Conservation (phyloP, 2,329 filamentous ascomycete species). For the Polychaeton citri region DNA sequence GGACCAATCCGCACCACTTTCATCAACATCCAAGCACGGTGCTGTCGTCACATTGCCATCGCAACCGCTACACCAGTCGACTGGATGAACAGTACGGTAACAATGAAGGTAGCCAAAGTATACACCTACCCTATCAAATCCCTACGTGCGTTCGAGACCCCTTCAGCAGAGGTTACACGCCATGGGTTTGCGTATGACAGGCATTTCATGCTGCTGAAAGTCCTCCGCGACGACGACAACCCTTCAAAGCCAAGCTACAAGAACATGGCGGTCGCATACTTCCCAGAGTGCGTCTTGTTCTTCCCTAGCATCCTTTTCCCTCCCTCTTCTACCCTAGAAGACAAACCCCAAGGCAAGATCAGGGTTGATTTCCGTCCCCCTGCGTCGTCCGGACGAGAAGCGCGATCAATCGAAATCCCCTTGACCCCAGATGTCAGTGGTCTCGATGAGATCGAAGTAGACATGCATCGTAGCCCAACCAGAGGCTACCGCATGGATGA, state of each 20-base stretch:
- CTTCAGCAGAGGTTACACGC: slow-evolving; percentile 26
- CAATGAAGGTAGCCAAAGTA: slow-evolving; percentile 23
- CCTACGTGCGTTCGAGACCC: slow-evolving; percentile 25
- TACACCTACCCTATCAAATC: slow-evolving; percentile 37
- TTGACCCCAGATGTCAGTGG: slow-evolving; percentile 24
- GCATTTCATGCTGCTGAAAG: slow-evolving; percentile 29
- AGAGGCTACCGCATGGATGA: slow-evolving; percentile 30
- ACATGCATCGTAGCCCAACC: slow-evolving; percentile 31
- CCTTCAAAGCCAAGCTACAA: slow-evolving; percentile 13
- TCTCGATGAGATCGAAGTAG: slow-evolving; percentile 25
- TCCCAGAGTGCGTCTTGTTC: slow-evolving; percentile 29
- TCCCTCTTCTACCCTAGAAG: background rate
- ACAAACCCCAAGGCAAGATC: slow-evolving; percentile 20
- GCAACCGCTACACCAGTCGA: too few species aligned
- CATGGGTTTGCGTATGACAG: slow-evolving; percentile 34
- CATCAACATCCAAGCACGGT: too few species aligned
- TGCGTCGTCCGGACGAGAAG: slow-evolving; percentile 7
- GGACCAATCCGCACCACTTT: too few species aligned
- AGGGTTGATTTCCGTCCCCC: slow-evolving; percentile 27
- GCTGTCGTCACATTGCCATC: too few species aligned
- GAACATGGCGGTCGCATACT: slow-evolving; percentile 30
- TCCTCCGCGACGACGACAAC: slow-evolving; percentile 19
- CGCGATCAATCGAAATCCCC: slow-evolving; percentile 24
- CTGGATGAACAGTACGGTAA: too few species aligned
- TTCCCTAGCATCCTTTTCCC: slow-evolving; percentile 20